phyloP scores from a whole-genome alignment of 2,329 filamentous ascomycete genomes.

The Microcyclospora tardicrescens region DNA sequence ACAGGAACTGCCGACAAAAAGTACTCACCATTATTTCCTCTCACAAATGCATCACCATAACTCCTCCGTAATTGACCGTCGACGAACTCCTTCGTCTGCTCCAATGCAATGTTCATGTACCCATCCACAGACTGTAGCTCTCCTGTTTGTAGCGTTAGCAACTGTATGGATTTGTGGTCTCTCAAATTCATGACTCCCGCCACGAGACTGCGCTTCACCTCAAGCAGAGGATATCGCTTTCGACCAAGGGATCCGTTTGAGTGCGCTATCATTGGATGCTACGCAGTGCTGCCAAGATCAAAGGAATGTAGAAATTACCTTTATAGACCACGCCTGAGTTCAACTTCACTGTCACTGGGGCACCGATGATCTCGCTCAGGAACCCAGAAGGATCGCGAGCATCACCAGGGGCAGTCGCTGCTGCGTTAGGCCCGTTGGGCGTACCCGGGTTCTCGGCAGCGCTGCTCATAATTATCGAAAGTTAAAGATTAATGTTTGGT shows the following conservation, averaged over 20 bases:
- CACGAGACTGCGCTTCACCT: too few species aligned
- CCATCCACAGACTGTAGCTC: conserved; percentile 95
- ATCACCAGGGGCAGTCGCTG: conserved; percentile 34
- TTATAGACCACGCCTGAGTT: conserved; percentile 99
- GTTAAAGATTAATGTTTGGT: conserved; percentile 5
- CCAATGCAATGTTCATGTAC: conserved; percentile 98
- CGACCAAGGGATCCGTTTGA: neutral
- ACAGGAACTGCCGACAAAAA: neutral
- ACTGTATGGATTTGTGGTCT: too few species aligned
- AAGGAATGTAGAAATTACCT: conserved; percentile 40
- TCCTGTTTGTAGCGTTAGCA: conserved; percentile 39
- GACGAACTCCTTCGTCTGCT: conserved; percentile 87
- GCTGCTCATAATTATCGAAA: conserved; percentile 41
- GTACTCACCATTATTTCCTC: conserved; percentile 76
- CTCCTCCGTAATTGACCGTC: conserved; percentile 69
- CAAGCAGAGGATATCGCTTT: too few species aligned
- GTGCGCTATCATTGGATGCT: neutral
- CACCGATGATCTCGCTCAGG: conserved; percentile 85
- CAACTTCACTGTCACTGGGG: conserved; percentile 87
- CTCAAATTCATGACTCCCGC: too few species aligned
- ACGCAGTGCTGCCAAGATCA: neutral
- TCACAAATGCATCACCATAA: conserved; percentile 89
- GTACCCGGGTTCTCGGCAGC: conserved; percentile 8
- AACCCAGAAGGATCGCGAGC: conserved; percentile 90
- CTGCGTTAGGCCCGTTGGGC: conserved; percentile 42